These are phyloP conservation scores for Astrephomene gubernaculifera DNA, from an alignment of 139 green algal genomes.

Conservation along the genomic window DNA sequence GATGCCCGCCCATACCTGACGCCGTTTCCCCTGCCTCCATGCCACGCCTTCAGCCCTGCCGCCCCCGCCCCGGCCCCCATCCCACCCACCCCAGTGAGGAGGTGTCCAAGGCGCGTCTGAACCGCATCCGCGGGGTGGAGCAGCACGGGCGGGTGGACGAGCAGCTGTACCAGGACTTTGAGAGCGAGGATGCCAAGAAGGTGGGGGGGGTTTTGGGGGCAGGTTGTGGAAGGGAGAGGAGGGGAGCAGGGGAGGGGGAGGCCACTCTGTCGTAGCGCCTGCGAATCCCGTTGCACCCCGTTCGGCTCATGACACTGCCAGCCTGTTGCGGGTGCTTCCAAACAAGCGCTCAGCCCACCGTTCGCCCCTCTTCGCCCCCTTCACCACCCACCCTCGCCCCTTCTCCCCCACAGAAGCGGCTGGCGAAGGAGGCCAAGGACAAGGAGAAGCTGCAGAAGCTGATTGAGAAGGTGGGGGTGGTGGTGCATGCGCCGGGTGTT, in stretches of 20 bases:
- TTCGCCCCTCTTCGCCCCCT: neutral
- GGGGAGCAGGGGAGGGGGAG: neutral
- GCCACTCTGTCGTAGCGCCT: neutral
- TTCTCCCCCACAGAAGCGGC: conserved; percentile 74
- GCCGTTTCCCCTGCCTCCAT: neutral
- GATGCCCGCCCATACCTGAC: too few species aligned
- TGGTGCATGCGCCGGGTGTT: neutral
- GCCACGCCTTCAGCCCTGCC: neutral
- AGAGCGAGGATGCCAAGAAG: conserved; percentile 82
- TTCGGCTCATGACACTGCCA: neutral
- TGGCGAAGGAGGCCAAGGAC: conserved; percentile 88
- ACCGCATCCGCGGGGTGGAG: conserved; percentile 85
- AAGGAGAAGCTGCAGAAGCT: conserved; percentile 81
- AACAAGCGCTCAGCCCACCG: too few species aligned
- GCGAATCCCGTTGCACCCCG: neutral
- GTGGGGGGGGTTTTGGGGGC: conserved; percentile 47
- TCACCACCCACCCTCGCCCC: neutral
- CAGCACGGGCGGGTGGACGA: conserved; percentile 87
- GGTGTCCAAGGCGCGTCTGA: conserved; percentile 80
- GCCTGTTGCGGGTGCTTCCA: too few species aligned
- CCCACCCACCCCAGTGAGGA: conserved; percentile 75
- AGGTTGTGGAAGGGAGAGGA: neutral
- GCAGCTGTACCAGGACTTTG: conserved; percentile 93
- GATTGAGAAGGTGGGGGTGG: conserved; percentile 69
- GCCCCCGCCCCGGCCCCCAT: neutral